phyloP scores from a whole-genome alignment of 192 early-diverging fungal species.

The Entomortierella lignicola region DNA sequence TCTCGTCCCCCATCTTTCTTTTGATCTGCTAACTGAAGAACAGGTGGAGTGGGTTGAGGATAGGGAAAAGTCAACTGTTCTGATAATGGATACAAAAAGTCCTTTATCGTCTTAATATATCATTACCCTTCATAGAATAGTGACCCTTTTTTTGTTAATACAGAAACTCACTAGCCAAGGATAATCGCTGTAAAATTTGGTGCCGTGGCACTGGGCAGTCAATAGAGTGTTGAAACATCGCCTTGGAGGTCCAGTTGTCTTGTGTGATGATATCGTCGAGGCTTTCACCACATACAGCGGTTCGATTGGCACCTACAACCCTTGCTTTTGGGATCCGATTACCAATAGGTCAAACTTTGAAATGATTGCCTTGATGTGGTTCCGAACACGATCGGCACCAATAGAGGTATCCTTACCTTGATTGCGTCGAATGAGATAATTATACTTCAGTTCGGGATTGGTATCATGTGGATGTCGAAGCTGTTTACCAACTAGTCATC shows the following conservation, averaged over 20 bases:
- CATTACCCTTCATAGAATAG: slow-evolving; percentile 3
- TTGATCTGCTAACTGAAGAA: too few relatives aligned
- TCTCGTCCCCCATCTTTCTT: too few relatives aligned
- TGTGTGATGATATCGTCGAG: slow-evolving; percentile 18
- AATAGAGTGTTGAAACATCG: slow-evolving; percentile 11
- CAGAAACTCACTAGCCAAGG: slow-evolving; percentile 14
- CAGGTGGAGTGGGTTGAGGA: slow-evolving; percentile 1
- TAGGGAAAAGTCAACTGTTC: slow-evolving; percentile 6
- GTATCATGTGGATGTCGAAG: not conserved
- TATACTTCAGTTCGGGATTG: not conserved
- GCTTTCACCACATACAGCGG: not conserved
- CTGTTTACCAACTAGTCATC: not conserved
- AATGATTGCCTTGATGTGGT: slow-evolving; percentile 12
- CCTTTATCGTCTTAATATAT: slow-evolving; percentile 16
- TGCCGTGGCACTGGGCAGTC: slow-evolving; percentile 8
- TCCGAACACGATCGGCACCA: not conserved
- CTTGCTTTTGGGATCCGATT: slow-evolving; percentile 1
- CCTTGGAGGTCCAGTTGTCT: slow-evolving; percentile 7
- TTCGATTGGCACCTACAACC: slow-evolving; percentile 4
- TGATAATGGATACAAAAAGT: slow-evolving; percentile 29
- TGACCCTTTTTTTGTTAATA: slow-evolving; percentile 14
- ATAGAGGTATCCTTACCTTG: not conserved
- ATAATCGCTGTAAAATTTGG: slow-evolving; percentile 16
- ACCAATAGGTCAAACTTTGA: not conserved
- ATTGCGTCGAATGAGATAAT: not conserved